Evolutionary conservation across 768 basidiomycete genomes (phyloP), one percentile per base, ranked within the genome.

Genomic region (Exsudoporus frostii): DNA sequence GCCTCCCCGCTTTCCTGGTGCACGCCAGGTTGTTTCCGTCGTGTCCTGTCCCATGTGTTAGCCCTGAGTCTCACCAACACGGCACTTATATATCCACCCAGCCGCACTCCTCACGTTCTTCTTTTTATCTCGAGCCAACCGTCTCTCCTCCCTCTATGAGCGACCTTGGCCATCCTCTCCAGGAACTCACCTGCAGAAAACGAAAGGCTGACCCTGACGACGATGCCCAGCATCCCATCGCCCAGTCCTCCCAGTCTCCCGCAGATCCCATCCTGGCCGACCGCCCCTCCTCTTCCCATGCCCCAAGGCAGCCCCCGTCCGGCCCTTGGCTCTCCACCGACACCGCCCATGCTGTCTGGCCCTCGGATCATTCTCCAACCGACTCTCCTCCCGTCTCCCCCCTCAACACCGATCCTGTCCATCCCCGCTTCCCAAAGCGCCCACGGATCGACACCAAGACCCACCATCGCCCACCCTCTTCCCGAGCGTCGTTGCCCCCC

Each of bases 151-250:
- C 61, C 62, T 63, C 55, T 55, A 86, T 87, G 84, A 83, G 85
- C 73, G 77, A 84, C 76, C 76, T 83, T 58, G 76, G 80, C 61
- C 80, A 83, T 56, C 73, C 77, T 50, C 69, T 72, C 59, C 77
- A 78, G 54, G 61, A 77, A 72, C 46, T 67, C 49, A 70, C 78
- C 77, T 75, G 76, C 65, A 78, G 83, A 65, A 89, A 89, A 71
- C 83, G 87, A 60, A 89, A 90, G 71, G 79, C 83, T 0, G 79
- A 79, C 66, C 49, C 65, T 27, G 83, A 86, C 52, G 76, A 78
- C 42, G 70, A 71, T 41, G 51, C 40, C n/a, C 60, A 60, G 27
- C 56, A 42, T 40, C 54, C 57, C 44, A 78, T 79, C 64, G 49
- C 55, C 29, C 67, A 67, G 29, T 71, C 76, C 41, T 32, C 63